Base-by-base conservation (phyloP, 495 filamentous ascomycete genomes). In the Delitschia confertaspora region DNA sequence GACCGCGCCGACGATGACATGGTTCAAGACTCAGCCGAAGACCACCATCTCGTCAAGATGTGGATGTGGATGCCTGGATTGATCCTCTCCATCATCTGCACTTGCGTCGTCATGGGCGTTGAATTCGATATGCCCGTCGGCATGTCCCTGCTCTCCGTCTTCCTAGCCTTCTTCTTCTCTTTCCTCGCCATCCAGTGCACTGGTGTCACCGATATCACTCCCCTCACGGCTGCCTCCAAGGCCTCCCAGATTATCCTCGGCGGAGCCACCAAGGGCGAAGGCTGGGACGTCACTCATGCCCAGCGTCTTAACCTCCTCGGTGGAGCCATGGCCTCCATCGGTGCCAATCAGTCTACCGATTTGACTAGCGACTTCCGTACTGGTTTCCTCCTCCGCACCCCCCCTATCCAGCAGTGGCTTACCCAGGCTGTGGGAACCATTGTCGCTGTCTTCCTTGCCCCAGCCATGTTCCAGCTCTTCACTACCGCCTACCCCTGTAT, bases 181-280 rank as follows among this genome's bases (percentile, higher is more conserved):
- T 83, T 82, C 65, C 63, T 83, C 32, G 75, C 74, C 43, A 78
- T 80, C 50, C 76, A 82, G 58, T 74, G 75, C 56, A 72, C 72
- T 11, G 70, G 67, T 41, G 77, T 72, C 22, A 80, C 78, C 6
- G 77, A 81, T 47, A 69, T 72, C 46, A 79, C 75, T 0, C 79
- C 79, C 4, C 62, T 82, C 17, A 82, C 79, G 2, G 72, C 77
- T 16, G 71, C 75, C 9, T 69, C 75, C 42, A 82, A 83, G 57
- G 78, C 78, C n/a, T 75, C 72, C 38, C 79, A 83, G 61, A 69
- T 82, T 43, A 57, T 83, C 50, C 72, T 82, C 35, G 79, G 78
- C 29, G 78, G 68, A 33, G 76, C 73, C 21, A 78, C 79, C 10
- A 66, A 65, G 6, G 59, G 67, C 46, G 61, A 69, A 21, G 64